Evolutionary conservation across 2,329 filamentous ascomycete species (phyloP), one percentile per base, ranked within the genome.

Genomic region (Penicillium sp.): DNA sequence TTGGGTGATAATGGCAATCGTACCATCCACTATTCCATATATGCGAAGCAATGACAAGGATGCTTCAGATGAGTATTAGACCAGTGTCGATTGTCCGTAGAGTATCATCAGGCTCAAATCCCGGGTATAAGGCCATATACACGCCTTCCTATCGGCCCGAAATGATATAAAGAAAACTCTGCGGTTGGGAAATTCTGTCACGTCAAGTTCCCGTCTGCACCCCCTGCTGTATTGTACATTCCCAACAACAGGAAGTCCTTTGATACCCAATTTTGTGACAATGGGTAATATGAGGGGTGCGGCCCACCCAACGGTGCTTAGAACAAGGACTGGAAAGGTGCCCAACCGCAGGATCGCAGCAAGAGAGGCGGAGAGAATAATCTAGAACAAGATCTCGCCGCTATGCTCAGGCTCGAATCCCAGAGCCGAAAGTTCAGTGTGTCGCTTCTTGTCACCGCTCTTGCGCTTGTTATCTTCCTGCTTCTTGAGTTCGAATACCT

Each of bases 381-480:
- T 48, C 81, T 77, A 91, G 65, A 90, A 81, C 33, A 93, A 74
- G 39, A 89, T 82, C 73, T 95, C 91, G 16, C 89, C 90, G 57
- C 86, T 80, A 63, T 89, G 90, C 78, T 96, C 92, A 27, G 90
- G 90, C 76, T 96, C 93, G 68, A 97, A 97, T 1, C 93, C 93
- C 47, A 95, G 81, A 41, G 84, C 86, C 19, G 87, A 84, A 58
- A 96, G 79, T 77, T 90, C 90, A 79, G 83, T 86, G 60, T 88
- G 73, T 70, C 87, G 84, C 55, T 80, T 80, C 80, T 91, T 95
- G 63, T 96, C 91, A 68, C 80, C 86, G 55, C 77, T 79, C 79
- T 90, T 92, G 64, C 90, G 87, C 54, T 83, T 80, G 5, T 76
- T 79, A 62, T 90, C 89, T 71, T 87, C 86, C 70, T 89, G 83